Base-by-base conservation (phyloP, 2,329 filamentous ascomycete species). In the Penicillium aurantiogriseum region DNA sequence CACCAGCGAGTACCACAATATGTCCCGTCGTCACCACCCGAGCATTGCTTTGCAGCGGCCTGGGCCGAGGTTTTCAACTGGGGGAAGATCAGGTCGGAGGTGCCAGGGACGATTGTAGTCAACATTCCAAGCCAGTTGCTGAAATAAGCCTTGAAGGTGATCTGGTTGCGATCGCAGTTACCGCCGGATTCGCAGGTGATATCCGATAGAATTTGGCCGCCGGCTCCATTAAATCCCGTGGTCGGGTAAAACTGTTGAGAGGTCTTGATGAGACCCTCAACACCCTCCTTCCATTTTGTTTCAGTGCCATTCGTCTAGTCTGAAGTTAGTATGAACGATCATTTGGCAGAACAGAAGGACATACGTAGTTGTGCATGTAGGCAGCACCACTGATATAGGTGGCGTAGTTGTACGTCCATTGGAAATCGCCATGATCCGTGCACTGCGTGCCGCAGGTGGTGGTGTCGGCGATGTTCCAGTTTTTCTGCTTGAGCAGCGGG, bases 121-220 rank as follows among this genome's bases (percentile, higher is more conserved):
- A 84, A 79, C 33, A 83, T 79, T 3, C 85, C 80, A 63, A 91
- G 76, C 85, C 87, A 90, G 27, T 87, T 83, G 64, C 85, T 81
- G 17, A 90, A 78, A 63, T 88, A 88, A 21, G 87, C 87, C 74
- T 91, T 91, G 82, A 89, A 92, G 2, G 83, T 85, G 58, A 84
- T 74, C 79, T 91, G 89, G 66, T 93, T 90, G 47, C 83, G 81
- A 53, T 87, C 87, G 76, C 90, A 94, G 39, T 78, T 83, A 29
- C 71, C 68, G 10, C 71, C 76, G 3, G 79, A 73, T 65, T 92
- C 88, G 74, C 90, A 93, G 13, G 86, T 80, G 3, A 84, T 75
- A 71, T 94, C 90, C 55, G 77, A 85, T 64, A 89, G 85, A 63
- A 88, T 79, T 42, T 80, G 80, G 15, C 83, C 73, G 42, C 68